Evolutionary conservation across 345 rosid species (phyloP).

Genomic region (Trapa incisa): DNA sequence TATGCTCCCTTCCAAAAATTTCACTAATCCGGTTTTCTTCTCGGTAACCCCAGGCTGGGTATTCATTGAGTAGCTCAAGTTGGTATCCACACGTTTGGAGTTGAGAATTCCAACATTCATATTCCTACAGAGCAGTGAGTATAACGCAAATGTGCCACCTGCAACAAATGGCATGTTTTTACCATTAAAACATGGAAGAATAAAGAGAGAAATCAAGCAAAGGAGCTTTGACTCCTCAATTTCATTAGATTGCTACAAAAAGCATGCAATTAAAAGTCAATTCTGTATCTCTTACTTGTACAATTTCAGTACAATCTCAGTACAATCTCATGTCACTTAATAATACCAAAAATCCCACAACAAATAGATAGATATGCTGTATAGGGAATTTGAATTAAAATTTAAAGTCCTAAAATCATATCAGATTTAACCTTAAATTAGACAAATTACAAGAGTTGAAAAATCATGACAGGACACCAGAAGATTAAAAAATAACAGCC

Average conservation of each 20-base stretch:
- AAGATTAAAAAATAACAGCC: too few relatives aligned
- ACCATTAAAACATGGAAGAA: slow-evolving; percentile 2
- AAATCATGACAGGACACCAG: too few relatives aligned
- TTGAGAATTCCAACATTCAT: slow-evolving; percentile 41
- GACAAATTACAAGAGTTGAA: too few relatives aligned
- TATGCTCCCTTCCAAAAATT: slow-evolving; percentile 45
- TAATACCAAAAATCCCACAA: too few relatives aligned
- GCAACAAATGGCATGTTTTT: slow-evolving; percentile 14
- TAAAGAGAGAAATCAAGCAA: background rate
- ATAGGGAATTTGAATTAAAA: too few relatives aligned
- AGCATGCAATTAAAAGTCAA: background rate
- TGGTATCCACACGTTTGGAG: slow-evolving; percentile 20
- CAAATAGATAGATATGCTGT: too few relatives aligned
- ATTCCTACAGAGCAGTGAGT: slow-evolving; percentile 71
- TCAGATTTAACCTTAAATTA: too few relatives aligned
- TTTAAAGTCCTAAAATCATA: too few relatives aligned
- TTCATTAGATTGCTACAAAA: background rate
- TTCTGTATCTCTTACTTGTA: too few relatives aligned
- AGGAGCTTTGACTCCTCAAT: background rate
- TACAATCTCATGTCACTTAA: too few relatives aligned
- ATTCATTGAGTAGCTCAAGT: slow-evolving; percentile 8
- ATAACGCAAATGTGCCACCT: slow-evolving; percentile 89
- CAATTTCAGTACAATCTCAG: too few relatives aligned
- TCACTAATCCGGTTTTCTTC: slow-evolving; percentile 32
- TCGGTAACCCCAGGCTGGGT: slow-evolving; percentile 14